phyloP scores from a whole-genome alignment of 305 asterid genomes.

The Fraxinus albicans region DNA sequence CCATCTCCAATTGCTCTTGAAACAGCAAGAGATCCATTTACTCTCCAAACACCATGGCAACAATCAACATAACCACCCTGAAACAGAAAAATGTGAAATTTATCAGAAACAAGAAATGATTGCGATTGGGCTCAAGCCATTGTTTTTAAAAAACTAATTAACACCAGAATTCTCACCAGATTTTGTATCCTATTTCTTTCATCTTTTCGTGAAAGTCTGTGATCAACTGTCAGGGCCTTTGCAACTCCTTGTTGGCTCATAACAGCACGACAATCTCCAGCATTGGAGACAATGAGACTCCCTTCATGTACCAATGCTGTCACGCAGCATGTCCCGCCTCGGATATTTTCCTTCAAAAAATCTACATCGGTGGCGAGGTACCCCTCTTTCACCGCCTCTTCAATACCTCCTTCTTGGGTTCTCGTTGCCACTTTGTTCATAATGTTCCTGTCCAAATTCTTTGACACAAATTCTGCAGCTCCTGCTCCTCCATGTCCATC shows the following conservation, averaged over 20 bases:
- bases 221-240: constrained; percentile 78
- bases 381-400: constrained; percentile 56
- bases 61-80: constrained; percentile 81
- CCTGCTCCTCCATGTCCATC: constrained; percentile 94
- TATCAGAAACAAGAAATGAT: background rate
- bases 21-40: constrained; percentile 76
- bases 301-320: constrained; percentile 65
- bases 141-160: background rate
- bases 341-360: constrained; percentile 51
- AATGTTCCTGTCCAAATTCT: constrained; percentile 60
- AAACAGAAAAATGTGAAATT: background rate
- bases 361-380: constrained; percentile 70
- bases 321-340: constrained; percentile 83
- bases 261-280: constrained; percentile 92
- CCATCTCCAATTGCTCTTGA: constrained; percentile 80
- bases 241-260: constrained; percentile 65
- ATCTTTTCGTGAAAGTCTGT: constrained; percentile 68
- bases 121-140: background rate
- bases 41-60: constrained; percentile 68
- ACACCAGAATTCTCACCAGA: constrained; percentile 42
- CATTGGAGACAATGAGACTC: constrained; percentile 62
- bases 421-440: constrained; percentile 42
- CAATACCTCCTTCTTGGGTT: constrained; percentile 30
- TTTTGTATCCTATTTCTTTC: constrained; percentile 65
- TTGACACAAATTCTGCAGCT: constrained; percentile 83